Conservation (phyloP, 192 early-diverging fungal species). For the Coemansia sp. region DNA sequence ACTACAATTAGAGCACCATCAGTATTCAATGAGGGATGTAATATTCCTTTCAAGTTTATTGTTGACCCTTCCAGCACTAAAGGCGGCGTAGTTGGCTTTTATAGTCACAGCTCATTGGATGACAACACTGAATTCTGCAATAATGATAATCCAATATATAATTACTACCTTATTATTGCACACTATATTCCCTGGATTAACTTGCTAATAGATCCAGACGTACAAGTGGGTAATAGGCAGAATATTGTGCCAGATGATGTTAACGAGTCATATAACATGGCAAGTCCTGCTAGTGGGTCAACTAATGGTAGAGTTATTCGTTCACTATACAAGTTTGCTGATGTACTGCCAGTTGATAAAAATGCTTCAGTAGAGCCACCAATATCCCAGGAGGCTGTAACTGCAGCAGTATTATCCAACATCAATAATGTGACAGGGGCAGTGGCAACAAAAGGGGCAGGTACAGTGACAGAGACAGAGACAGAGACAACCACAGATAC, state of each 20-base stretch:
- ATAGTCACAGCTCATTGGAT: slow-evolving; percentile 22
- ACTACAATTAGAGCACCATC: slow-evolving; percentile 7
- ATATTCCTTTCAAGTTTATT: slow-evolving; percentile 17
- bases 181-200: slow-evolving; percentile 31
- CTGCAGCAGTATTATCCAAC: no score
- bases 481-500: neutral
- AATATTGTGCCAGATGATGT: neutral
- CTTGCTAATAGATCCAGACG: neutral
- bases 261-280: neutral
- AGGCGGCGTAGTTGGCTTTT: slow-evolving; percentile 13
- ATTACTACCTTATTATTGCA: slow-evolving; percentile 28
- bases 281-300: neutral
- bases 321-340: neutral
- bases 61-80: neutral
- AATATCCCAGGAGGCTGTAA: no score
- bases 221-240: neutral
- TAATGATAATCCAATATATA: neutral
- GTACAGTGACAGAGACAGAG: no score
- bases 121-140: slow-evolving; percentile 12
- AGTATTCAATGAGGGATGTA: slow-evolving; percentile 4
- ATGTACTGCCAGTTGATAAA: neutral
- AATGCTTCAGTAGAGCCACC: no score
- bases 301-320: neutral
- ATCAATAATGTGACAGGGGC: no score
- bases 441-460: no score